Evolutionary conservation across 192 early-diverging fungal genomes (phyloP), one percentile per base, ranked within the genome.

Genomic region (Coemansia sp.): DNA sequence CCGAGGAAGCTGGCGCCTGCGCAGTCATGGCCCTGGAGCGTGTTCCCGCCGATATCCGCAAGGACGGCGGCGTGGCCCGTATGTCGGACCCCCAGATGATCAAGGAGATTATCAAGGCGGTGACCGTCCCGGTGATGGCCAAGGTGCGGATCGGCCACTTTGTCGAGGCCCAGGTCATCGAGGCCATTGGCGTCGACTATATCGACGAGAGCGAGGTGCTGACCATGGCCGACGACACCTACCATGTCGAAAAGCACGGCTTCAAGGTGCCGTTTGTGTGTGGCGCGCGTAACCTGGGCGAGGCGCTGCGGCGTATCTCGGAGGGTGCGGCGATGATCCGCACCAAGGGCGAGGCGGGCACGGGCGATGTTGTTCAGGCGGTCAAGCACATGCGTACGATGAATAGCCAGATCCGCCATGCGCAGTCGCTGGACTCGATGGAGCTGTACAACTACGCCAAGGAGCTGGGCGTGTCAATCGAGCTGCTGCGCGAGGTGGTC

Each of bases 1-100:
- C 97, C 50, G 94, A 97, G 72, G 91, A 92, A 58, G 95, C 95
- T 53, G 95, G 95, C 70, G 97, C 97, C 38, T 89, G 88, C 60
- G 95, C 94, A 57, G 97, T 98, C 57, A 96, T 98, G 93, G 95
- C 95, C 16, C 82, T 97, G 60, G 94, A 97, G 80, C 90, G 94
- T 64, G 97, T 99, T 9, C 97, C 97, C 19, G 18, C 97, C 56
- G 97, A 99, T 81, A 99, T 99, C 75, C 89, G 97, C 73, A 92
- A 88, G 73, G 87, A 97, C 64, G 95, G 91, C 70, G 94, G 94
- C 48, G 95, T 98, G 47, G 87, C 95, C 24, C 94, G 97, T 57
- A 99, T 99, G 97, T 97, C 95, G 16, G 95, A 98, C 77, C 97
- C 97, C 57, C 78, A 86, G 64, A 94, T 98, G 91, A 97, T 99